Percentiles rank a stretch among this genome's conserved stretches.
Evolutionary conservation across 2,329 filamentous ascomycete species (phyloP).

Genomic region (Alternaria sp.): DNA sequence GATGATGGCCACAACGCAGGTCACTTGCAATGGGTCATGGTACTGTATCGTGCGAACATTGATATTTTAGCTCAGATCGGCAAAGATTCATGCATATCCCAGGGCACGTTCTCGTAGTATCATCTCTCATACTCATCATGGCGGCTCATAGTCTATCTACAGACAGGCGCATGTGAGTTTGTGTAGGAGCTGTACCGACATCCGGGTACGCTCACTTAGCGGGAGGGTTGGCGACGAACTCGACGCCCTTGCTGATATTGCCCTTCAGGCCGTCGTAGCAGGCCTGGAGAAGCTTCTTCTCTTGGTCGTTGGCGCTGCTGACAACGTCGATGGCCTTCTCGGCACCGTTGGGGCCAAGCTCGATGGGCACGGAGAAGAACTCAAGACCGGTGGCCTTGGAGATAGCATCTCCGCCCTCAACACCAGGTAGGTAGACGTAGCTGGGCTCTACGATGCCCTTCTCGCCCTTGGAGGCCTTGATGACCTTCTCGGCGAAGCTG

Average conservation of each 20-base stretch:
- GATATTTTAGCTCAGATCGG: conserved; percentile 6
- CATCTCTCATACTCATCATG: conserved; percentile 16
- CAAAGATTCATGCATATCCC: conserved; percentile 12
- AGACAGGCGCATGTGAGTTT: conserved; percentile 7
- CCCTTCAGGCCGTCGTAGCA: conserved; percentile 79
- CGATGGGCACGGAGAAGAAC: conserved; percentile 95
- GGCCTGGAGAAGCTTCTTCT: conserved; percentile 84
- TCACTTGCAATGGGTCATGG: not conserved
- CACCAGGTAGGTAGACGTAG: conserved; percentile 92
- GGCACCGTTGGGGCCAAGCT: conserved; percentile 85
- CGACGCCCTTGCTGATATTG: conserved; percentile 94
- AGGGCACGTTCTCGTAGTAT: conserved; percentile 16
- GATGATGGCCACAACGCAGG: not conserved
- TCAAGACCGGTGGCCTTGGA: conserved; percentile 81
- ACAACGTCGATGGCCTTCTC: conserved; percentile 87
- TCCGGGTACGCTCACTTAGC: conserved; percentile 39
- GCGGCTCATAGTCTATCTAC: conserved; percentile 28
- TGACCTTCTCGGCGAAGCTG: conserved; percentile 88
- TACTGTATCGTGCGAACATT: not conserved
- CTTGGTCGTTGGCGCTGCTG: conserved; percentile 77
- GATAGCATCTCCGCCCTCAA: conserved; percentile 85
- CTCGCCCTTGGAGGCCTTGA: conserved; percentile 87
- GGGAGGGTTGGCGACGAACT: conserved; percentile 85
- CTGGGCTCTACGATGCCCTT: conserved; percentile 93
- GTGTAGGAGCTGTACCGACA: not conserved